phyloP scores from a whole-genome alignment of 2,329 filamentous ascomycete genomes.

The Paraconiothyrium brasiliense region DNA sequence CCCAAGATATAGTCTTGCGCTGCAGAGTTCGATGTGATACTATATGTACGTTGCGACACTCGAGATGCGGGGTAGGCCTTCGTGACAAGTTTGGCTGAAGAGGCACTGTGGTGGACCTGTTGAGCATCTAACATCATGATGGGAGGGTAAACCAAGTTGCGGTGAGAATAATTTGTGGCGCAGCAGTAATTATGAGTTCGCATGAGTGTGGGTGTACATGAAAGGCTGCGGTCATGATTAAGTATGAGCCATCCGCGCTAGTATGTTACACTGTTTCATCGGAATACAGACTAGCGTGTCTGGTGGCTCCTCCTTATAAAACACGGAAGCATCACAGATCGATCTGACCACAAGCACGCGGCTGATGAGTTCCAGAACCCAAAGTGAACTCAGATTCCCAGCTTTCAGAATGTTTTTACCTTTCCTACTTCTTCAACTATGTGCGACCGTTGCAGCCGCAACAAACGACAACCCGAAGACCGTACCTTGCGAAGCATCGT shows the following conservation, averaged over 20 bases:
- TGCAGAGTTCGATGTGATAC: not conserved
- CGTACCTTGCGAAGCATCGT: constrained; percentile 4
- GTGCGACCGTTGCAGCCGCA: not conserved
- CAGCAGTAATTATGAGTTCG: not conserved
- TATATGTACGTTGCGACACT: no score
- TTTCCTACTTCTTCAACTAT: constrained; percentile 3
- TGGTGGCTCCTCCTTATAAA: not conserved
- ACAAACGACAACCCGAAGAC: constrained; percentile 1
- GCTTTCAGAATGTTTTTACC: not conserved
- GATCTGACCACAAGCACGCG: not conserved
- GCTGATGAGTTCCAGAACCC: not conserved
- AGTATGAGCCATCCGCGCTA: constrained; percentile 10
- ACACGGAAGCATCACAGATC: not conserved
- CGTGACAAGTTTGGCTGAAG: constrained; percentile 1
- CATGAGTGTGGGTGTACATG: not conserved
- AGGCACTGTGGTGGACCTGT: not conserved
- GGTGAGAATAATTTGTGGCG: not conserved
- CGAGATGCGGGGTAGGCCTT: not conserved
- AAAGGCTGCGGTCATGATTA: not conserved
- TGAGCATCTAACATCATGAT: not conserved
- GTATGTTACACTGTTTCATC: not conserved
- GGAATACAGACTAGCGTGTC: not conserved
- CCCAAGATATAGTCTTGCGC: not conserved
- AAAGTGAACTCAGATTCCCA: not conserved
- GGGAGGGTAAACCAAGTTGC: not conserved